These are phyloP conservation scores for Colletotrichum tabaci DNA, from an alignment of 2,329 filamentous ascomycete genomes.

Conservation along the genomic window DNA sequence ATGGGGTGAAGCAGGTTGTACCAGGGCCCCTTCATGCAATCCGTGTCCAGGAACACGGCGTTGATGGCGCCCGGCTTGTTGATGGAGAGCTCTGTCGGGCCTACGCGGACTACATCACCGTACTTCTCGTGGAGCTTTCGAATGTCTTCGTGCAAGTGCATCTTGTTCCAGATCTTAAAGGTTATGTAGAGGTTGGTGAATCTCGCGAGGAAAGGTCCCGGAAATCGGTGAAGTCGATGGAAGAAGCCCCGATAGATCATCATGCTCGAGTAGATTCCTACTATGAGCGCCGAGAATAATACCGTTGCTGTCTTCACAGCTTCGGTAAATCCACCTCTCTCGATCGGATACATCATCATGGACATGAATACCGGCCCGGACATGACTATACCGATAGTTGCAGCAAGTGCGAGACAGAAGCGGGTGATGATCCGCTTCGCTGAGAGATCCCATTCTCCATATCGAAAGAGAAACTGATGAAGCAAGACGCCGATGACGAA, in stretches of 20 bases:
- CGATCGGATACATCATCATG: not conserved
- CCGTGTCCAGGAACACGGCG: constrained; percentile 46
- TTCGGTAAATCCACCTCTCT: not conserved
- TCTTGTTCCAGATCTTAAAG: constrained; percentile 41
- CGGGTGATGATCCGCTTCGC: constrained; percentile 28
- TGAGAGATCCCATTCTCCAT: constrained; percentile 48
- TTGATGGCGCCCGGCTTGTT: constrained; percentile 47
- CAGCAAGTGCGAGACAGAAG: not conserved
- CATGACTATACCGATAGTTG: not conserved
- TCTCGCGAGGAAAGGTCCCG: constrained; percentile 47
- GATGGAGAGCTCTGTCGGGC: constrained; percentile 52
- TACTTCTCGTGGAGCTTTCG: constrained; percentile 48
- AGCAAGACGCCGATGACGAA: constrained; percentile 28
- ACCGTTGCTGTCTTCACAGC: not conserved
- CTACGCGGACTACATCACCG: constrained; percentile 50
- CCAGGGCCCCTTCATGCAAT: constrained; percentile 52
- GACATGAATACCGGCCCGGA: not conserved
- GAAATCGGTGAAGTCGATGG: constrained; percentile 47
- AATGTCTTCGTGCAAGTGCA: constrained; percentile 47
- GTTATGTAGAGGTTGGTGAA: constrained; percentile 46
- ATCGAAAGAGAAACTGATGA: constrained; percentile 44
- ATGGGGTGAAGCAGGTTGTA: constrained; percentile 51
- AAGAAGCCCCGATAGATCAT: constrained; percentile 44
- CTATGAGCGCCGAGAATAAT: constrained; percentile 4
- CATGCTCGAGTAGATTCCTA: constrained; percentile 44